phyloP scores from a whole-genome alignment of 2,329 filamentous ascomycete genomes.

The Chaetothyriales sp. region DNA sequence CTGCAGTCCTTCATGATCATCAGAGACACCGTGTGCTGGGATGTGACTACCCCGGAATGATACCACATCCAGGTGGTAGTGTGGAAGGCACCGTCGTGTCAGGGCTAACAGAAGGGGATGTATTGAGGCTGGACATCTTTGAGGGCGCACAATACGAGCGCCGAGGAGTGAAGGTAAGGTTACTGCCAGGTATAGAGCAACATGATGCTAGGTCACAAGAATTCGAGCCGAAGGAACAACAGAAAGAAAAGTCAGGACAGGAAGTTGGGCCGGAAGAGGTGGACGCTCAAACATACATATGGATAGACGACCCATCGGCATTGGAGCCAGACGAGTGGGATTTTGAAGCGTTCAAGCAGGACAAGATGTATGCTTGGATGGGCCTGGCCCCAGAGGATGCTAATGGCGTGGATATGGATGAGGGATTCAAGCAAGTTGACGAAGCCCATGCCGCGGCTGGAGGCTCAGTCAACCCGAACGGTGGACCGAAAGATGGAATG shows the following conservation, averaged over 20 bases:
- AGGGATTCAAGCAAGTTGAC: conserved; percentile 18
- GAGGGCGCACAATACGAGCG: conserved; percentile 63
- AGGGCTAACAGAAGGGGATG: conserved; percentile 62
- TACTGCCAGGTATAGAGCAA: conserved; percentile 22
- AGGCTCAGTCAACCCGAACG: not conserved
- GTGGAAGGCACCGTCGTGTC: conserved; percentile 65
- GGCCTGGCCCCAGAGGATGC: conserved; percentile 21
- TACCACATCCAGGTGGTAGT: conserved; percentile 29
- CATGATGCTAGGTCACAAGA: conserved; percentile 15
- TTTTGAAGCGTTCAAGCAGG: conserved; percentile 62
- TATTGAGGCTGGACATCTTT: conserved; percentile 62
- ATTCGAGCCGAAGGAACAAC: conserved; percentile 7
- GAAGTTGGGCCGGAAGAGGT: conserved; percentile 22
- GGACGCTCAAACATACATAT: conserved; percentile 52
- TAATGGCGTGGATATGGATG: conserved; percentile 28
- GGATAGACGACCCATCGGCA: conserved; percentile 27
- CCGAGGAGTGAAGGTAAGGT: conserved; percentile 30
- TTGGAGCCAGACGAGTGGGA: conserved; percentile 75
- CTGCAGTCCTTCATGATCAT: conserved; percentile 61
- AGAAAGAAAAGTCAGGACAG: conserved; percentile 23
- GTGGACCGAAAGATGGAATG: conserved; percentile 10
- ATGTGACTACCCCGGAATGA: conserved; percentile 71
- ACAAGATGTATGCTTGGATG: conserved; percentile 53
- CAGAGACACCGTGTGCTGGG: conserved; percentile 52
- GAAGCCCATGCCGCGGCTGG: conserved; percentile 6